Evolutionary conservation across 129 eudicot species (phyloP), one percentile per base, ranked within the genome.

Genomic region (Glebionis coronaria): DNA sequence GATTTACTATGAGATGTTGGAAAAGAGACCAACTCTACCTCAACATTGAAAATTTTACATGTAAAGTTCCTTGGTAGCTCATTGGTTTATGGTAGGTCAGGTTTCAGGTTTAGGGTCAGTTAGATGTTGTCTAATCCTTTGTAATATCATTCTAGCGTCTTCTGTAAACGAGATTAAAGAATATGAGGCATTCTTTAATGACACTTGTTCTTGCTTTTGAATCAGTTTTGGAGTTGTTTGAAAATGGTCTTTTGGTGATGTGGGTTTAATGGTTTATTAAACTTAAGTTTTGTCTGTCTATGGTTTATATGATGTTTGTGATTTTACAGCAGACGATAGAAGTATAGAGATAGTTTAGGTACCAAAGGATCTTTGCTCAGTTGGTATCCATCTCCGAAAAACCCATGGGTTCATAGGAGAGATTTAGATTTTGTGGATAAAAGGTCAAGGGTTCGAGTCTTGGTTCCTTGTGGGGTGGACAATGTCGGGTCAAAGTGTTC

Each of bases 1-100:
- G 29, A 29, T 91, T 19, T 79, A 88, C 53, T 91, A 91, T 65
- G 97, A 91, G 57, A 65, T 74, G 85, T 55, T 91, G 85, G 97
- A 91, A 71, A 91, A 85, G 68, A 83, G 87, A 78, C 88, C 94
- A 68, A 75, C 74, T 47, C 45, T 87, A 65, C 84, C 88, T 65
- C 97, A 81, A 59, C 90, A 85, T 71, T 81, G 81, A 86, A 83
- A 49, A 31, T 42, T 73, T 61, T 50, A 44, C 13, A 44, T 90
- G 92, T 87, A 87, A 71, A 84, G 79, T 68, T 56, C 72, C 69
- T 61, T 66, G 59, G 25, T 15, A 19, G 59, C 28, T 62, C 53
- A 42, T 81, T 56, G 70, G 74, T 77, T n/a, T 51, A 35, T 55
- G 51, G 56, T 53, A 70, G 70, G 70, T 57, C 67, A 80, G 75